Evolutionary conservation across 2,329 filamentous ascomycete genomes (phyloP).

Genomic region (Penicillium griseofulvum): DNA sequence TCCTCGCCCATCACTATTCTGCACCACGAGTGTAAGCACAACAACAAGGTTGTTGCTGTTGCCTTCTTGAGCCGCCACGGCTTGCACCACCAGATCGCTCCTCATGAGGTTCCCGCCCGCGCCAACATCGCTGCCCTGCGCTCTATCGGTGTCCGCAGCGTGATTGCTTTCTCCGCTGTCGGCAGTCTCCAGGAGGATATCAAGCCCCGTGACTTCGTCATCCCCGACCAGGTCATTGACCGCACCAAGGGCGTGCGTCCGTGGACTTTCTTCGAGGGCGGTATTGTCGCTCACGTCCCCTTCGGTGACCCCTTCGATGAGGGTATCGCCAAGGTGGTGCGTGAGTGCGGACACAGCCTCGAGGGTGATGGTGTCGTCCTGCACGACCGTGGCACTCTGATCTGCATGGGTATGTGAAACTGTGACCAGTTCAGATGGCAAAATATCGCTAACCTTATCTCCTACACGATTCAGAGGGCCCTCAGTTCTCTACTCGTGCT

Average conservation of each 20-base stretch:
- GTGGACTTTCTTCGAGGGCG: conserved; percentile 83
- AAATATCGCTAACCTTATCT: not conserved
- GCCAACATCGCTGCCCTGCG: conserved; percentile 99
- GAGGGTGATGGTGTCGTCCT: conserved; percentile 80
- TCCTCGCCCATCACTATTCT: conserved; percentile 79
- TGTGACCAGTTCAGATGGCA: not conserved
- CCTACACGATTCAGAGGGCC: conserved; percentile 66
- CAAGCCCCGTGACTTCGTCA: conserved; percentile 91
- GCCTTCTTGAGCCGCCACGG: conserved; percentile 96
- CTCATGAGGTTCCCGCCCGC: conserved; percentile 89
- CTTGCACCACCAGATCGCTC: conserved; percentile 79
- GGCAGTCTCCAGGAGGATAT: conserved; percentile 90
- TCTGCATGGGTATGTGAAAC: conserved; percentile 79
- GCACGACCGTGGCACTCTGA: conserved; percentile 77
- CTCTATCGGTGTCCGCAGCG: conserved; percentile 79
- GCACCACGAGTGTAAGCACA: conserved; percentile 74
- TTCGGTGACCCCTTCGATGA: conserved; percentile 95
- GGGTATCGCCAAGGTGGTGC: conserved; percentile 71
- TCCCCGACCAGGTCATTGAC: conserved; percentile 96
- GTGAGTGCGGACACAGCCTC: conserved; percentile 71
- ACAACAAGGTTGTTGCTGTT: conserved; percentile 59
- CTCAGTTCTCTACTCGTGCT: conserved; percentile 93
- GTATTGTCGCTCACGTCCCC: conserved; percentile 88
- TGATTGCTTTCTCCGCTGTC: conserved; percentile 94
- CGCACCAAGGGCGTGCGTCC: conserved; percentile 92